A percentile compares a stretch with the other conserved stretches of the same genome.
Evolutionary conservation across 2,329 filamentous ascomycete genomes (phyloP).

Genomic region (Aureobasidium sp.): DNA sequence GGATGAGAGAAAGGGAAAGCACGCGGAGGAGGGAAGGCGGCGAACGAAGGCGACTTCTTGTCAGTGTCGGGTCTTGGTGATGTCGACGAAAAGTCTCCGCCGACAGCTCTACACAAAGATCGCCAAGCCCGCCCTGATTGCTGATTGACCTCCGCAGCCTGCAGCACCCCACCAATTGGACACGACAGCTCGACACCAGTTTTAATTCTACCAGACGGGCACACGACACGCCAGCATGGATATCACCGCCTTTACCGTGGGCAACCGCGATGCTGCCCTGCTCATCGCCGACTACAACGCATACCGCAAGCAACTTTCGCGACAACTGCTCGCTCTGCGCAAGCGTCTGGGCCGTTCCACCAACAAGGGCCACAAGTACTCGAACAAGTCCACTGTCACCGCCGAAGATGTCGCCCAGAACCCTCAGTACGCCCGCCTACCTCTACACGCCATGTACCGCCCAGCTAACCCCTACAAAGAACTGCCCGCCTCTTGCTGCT

Average conservation of each 20-base stretch:
- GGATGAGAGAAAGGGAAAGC: not conserved
- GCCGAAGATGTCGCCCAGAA: conserved; percentile 66
- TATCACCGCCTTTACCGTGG: conserved; percentile 75
- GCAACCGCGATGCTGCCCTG: conserved; percentile 71
- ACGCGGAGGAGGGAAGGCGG: not conserved
- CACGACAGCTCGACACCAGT: not conserved
- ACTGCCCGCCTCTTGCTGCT: conserved; percentile 73
- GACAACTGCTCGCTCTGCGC: conserved; percentile 71
- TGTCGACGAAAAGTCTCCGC: not conserved
- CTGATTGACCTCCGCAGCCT: not conserved
- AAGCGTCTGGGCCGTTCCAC: conserved; percentile 79
- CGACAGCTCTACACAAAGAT: not conserved
- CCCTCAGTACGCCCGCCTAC: conserved; percentile 53
- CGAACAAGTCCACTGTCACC: conserved; percentile 59
- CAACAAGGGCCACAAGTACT: conserved; percentile 79
- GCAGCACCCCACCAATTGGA: not conserved
- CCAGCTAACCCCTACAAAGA: conserved; percentile 36
- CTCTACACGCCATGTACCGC: not conserved
- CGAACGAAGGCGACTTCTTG: not conserved
- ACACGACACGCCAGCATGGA: conserved; percentile 48
- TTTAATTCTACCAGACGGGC: not conserved
- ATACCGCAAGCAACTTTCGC: conserved; percentile 71
- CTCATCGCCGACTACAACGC: conserved; percentile 81
- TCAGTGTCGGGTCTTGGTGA: not conserved
- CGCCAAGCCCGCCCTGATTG: not conserved